phyloP scores from a whole-genome alignment of 2,329 filamentous ascomycete genomes.

The Chrysosporium queenslandicum region DNA sequence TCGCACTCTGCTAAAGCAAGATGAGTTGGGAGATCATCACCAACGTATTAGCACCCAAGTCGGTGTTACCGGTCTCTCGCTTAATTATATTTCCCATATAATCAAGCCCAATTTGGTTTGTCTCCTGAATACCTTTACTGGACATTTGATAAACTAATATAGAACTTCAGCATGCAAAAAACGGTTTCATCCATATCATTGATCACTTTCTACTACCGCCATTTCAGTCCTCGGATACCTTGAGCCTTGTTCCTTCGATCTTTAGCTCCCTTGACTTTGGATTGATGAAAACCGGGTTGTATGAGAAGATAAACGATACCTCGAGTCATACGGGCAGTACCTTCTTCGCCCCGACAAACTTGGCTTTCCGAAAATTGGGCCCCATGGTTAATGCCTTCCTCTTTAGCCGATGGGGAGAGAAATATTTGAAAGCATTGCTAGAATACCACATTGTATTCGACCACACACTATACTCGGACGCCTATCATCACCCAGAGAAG shows the following conservation, averaged over 20 bases:
- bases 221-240: constrained; percentile 52
- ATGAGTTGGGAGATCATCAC: constrained; percentile 51
- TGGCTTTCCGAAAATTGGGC: constrained; percentile 67
- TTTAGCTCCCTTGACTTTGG: constrained; percentile 74
- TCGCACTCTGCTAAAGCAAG: constrained; percentile 54
- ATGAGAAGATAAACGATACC: constrained; percentile 48
- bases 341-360: constrained; percentile 71
- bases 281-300: constrained; percentile 63
- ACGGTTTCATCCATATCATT: constrained; percentile 72
- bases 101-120: constrained; percentile 59
- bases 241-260: constrained; percentile 54
- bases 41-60: constrained; percentile 65
- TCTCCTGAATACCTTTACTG: not conserved
- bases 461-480: constrained; percentile 73
- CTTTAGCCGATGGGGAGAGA: constrained; percentile 63
- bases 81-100: constrained; percentile 70
- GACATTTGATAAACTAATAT: not conserved
- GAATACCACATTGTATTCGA: constrained; percentile 69
- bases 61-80: constrained; percentile 50
- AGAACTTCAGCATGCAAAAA: constrained; percentile 51
- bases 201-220: constrained; percentile 69
- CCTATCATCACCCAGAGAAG: constrained; percentile 52
- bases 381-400: constrained; percentile 68
- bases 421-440: constrained; percentile 67
- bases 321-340: constrained; percentile 56